Conservation (phyloP, 2,329 filamentous ascomycete genomes). For the Alternaria arbusti region DNA sequence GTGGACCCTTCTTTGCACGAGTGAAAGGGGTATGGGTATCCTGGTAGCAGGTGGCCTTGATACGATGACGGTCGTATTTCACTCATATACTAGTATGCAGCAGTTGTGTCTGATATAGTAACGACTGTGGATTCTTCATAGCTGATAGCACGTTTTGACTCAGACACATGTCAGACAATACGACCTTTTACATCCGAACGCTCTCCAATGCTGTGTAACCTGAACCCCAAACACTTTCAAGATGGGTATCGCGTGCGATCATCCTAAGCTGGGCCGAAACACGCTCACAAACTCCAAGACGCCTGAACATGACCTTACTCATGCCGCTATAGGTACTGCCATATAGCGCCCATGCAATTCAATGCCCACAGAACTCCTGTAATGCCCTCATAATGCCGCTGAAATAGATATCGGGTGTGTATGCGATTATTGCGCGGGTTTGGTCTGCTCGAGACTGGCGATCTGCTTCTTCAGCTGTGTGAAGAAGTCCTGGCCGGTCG, state of each 20-base stretch:
- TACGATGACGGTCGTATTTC: not conserved
- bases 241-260: conserved; percentile 37
- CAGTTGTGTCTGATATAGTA: not conserved
- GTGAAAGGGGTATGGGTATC: conserved; percentile 11
- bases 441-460: conserved; percentile 47
- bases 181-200: not conserved
- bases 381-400: conserved; percentile 46
- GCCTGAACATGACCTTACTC: conserved; percentile 26
- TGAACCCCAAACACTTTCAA: conserved; percentile 18
- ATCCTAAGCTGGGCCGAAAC: conserved; percentile 14
- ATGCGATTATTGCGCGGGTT: conserved; percentile 33
- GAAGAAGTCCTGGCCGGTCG: conserved; percentile 54
- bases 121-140: not conserved
- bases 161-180: not conserved
- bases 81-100: not conserved
- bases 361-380: conserved; percentile 40
- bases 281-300: conserved; percentile 31
- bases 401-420: conserved; percentile 29
- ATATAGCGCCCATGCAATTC: conserved; percentile 22
- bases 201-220: not conserved
- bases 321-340: conserved; percentile 22
- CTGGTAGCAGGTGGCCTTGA: not conserved
- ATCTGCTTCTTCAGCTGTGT: conserved; percentile 55
- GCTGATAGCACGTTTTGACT: not conserved
- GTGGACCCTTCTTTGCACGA: not conserved